These are phyloP conservation scores for Punica granatum DNA, from an alignment of 345 rosid species.

Conservation along the genomic window DNA sequence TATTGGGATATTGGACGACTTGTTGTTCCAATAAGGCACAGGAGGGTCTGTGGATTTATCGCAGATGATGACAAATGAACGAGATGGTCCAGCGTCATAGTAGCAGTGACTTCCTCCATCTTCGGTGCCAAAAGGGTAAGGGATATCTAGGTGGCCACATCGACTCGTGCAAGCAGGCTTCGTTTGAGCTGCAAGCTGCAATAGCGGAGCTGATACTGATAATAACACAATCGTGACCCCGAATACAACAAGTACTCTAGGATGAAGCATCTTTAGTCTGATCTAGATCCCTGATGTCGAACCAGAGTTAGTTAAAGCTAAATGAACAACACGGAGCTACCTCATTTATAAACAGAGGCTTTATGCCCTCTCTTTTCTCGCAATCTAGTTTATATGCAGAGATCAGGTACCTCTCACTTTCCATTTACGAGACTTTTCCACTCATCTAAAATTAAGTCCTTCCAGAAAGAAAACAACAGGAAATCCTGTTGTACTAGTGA, in stretches of 20 bases:
- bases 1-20: not conserved
- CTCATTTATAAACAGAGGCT: too few species aligned
- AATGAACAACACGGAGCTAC: too few species aligned
- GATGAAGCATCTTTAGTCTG: not conserved
- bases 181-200: not conserved
- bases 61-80: constrained; percentile 16
- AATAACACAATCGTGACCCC: not conserved
- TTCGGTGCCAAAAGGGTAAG: constrained; percentile 33
- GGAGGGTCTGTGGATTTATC: not conserved
- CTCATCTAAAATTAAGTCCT: too few species aligned
- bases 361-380: too few species aligned
- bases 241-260: not conserved
- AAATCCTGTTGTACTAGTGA: too few species aligned
- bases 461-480: too few species aligned
- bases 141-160: constrained; percentile 32
- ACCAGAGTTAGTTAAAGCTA: too few species aligned
- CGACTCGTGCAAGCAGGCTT: constrained; percentile 18
- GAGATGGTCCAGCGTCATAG: constrained; percentile 7
- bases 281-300: too few species aligned
- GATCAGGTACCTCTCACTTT: too few species aligned
- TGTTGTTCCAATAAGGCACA: not conserved
- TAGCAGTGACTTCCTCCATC: constrained; percentile 16
- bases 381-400: too few species aligned
- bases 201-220: not conserved
- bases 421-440: too few species aligned